These are phyloP conservation scores for Cyberlindnera veronae DNA, from an alignment of 805 yeast species.

Conservation along the genomic window DNA sequence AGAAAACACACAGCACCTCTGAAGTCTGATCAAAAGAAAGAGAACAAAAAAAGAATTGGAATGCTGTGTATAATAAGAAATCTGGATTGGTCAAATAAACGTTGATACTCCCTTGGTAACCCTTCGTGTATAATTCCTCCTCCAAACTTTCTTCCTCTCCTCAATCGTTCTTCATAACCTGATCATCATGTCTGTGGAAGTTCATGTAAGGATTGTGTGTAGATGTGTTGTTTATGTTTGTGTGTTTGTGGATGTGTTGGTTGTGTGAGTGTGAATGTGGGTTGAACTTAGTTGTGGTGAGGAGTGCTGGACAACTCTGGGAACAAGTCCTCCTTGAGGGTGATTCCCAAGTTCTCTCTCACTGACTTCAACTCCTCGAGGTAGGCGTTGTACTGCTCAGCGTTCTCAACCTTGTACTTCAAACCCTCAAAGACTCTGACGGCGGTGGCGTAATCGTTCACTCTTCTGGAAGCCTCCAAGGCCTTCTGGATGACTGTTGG, in stretches of 20 bases:
- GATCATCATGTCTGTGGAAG: no score
- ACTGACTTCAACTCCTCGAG: conserved; percentile 89
- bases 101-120: no score
- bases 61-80: conserved; percentile 2
- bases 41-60: not conserved
- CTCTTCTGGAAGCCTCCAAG: conserved; percentile 96
- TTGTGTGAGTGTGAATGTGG: not conserved
- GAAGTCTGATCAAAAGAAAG: no score
- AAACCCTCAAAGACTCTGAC: conserved; percentile 97
- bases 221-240: conserved; percentile 1
- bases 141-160: not conserved
- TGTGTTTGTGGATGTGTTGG: not conserved
- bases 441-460: conserved; percentile 97
- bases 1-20: not conserved
- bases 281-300: conserved; percentile 24
- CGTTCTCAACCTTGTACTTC: conserved; percentile 92
- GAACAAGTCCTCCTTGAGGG: conserved; percentile 87
- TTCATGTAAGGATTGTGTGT: no score
- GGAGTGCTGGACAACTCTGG: conserved; percentile 30
- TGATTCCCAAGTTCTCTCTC: conserved; percentile 90
- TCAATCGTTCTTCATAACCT: conserved; percentile 2
- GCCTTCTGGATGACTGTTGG: conserved; percentile 96
- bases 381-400: conserved; percentile 92
- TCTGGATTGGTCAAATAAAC: no score
- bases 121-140: not conserved